A percentile compares a stretch with the other conserved stretches of the same genome.
Conservation (phyloP, 768 basidiomycete genomes). For the Pleurotus platypus region DNA sequence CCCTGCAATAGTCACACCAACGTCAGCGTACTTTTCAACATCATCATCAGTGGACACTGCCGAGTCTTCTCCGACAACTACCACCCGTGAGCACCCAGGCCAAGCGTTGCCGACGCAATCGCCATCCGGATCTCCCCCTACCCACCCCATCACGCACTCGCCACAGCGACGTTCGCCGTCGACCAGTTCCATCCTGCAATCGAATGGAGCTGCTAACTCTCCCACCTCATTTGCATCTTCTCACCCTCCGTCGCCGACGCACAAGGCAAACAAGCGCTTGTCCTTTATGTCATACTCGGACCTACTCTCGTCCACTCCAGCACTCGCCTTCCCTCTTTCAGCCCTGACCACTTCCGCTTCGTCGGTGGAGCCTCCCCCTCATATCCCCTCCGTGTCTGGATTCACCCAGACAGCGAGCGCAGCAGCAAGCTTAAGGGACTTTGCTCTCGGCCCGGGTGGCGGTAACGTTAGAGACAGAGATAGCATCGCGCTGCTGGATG, state of each 20-base stretch:
- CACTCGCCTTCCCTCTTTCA: conserved; percentile 66
- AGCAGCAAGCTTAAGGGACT: background rate
- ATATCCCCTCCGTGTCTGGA: conserved; percentile 61
- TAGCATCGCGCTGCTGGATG: conserved; percentile 48
- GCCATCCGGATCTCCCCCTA: conserved; percentile 11
- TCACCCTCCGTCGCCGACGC: conserved; percentile 44
- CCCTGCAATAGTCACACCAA: conserved; percentile 40
- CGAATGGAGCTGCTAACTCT: conserved; percentile 12
- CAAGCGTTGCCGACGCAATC: conserved; percentile 19
- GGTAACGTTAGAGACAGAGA: conserved; percentile 25
- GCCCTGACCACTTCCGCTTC: conserved; percentile 65
- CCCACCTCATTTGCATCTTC: conserved; percentile 19
- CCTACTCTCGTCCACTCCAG: conserved; percentile 74
- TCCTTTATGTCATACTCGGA: conserved; percentile 91
- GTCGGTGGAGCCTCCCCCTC: conserved; percentile 63
- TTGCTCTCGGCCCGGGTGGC: conserved; percentile 11
- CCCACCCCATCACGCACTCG: conserved; percentile 12
- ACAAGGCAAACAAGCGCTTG: conserved; percentile 58
- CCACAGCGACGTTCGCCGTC: conserved; percentile 11
- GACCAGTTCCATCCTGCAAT: conserved; percentile 12
- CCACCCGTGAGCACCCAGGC: conserved; percentile 18
- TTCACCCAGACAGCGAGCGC: conserved; percentile 20
- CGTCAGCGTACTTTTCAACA: conserved; percentile 45
- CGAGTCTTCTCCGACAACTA: conserved; percentile 11
- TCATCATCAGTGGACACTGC: conserved; percentile 9